Evolutionary conservation across 2,329 filamentous ascomycete species (phyloP).

Genomic region (Leptographium procerum): DNA sequence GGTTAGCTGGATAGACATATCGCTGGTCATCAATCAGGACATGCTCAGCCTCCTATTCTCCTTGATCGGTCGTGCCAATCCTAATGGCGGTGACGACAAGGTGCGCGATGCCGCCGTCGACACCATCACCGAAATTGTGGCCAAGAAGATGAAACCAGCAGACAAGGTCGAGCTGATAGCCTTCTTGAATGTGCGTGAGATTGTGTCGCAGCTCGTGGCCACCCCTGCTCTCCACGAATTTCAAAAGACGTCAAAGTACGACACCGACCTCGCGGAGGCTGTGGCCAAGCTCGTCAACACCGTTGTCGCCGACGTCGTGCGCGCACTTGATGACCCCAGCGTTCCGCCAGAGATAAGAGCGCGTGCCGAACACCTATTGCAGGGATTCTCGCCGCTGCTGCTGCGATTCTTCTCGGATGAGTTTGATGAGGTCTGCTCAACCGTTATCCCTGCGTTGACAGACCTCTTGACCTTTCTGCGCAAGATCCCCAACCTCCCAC

Average conservation of each 20-base stretch:
- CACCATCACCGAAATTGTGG: constrained; percentile 88
- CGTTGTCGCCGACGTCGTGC: constrained; percentile 75
- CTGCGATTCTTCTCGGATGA: constrained; percentile 95
- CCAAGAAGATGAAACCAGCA: constrained; percentile 90
- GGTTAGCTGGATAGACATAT: constrained; percentile 98
- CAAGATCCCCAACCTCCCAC: constrained; percentile 62
- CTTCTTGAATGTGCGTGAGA: constrained; percentile 76
- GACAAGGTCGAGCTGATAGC: constrained; percentile 93
- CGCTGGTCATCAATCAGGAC: constrained; percentile 77
- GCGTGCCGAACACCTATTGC: constrained; percentile 71
- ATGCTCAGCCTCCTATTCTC: constrained; percentile 80
- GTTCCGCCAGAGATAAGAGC: constrained; percentile 53
- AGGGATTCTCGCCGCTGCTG: constrained; percentile 74
- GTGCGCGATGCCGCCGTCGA: constrained; percentile 87
- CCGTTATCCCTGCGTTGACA: constrained; percentile 84
- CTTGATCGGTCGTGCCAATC: constrained; percentile 65
- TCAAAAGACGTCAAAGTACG: constrained; percentile 75
- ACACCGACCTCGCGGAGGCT: constrained; percentile 88
- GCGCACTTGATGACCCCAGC: constrained; percentile 60
- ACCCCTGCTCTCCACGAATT: constrained; percentile 72
- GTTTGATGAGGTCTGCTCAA: constrained; percentile 95
- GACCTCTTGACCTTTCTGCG: constrained; percentile 87
- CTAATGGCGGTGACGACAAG: constrained; percentile 56
- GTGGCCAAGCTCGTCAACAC: constrained; percentile 95
- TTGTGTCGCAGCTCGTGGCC: constrained; percentile 74